Evolutionary conservation across 2,329 filamentous ascomycete species (phyloP).

Genomic region (Penicillium thymicola): DNA sequence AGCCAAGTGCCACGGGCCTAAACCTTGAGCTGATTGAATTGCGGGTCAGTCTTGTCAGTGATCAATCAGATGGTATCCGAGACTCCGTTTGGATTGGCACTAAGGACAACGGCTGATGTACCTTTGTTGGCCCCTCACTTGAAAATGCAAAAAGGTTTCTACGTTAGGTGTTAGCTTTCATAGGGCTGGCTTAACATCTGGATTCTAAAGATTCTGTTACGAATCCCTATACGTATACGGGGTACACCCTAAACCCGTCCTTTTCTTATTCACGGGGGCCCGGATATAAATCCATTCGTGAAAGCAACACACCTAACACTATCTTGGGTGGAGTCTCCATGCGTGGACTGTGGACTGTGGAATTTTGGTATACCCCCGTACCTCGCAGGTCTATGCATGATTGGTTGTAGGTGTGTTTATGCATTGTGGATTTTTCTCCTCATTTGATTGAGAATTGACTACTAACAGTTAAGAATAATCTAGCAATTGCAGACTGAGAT

Average conservation of each 20-base stretch:
- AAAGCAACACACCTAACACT: background rate
- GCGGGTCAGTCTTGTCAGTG: slow-evolving; percentile 9
- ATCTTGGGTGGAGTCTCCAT: background rate
- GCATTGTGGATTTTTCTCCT: slow-evolving; percentile 1
- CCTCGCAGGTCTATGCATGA: slow-evolving; percentile 2
- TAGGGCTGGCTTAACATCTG: background rate
- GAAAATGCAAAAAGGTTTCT: background rate
- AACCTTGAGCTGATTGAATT: slow-evolving; percentile 19
- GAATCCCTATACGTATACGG: background rate
- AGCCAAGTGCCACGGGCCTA: slow-evolving; percentile 12
- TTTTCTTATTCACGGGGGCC: background rate
- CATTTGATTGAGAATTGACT: background rate
- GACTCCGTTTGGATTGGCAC: slow-evolving; percentile 17
- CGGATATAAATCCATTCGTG: background rate
- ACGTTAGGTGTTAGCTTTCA: background rate
- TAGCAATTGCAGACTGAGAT: slow-evolving; percentile 11
- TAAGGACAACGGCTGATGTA: slow-evolving; percentile 16
- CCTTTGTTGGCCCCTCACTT: slow-evolving; percentile 13
- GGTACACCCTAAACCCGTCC: too few relatives aligned
- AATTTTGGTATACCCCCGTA: slow-evolving; percentile 2
- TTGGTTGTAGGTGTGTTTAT: slow-evolving; percentile 5
- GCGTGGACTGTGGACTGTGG: background rate
- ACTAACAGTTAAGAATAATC: background rate
- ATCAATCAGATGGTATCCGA: slow-evolving; percentile 22
- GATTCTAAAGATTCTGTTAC: background rate